These are phyloP conservation scores for Xylaria bambusicola DNA, from an alignment of 495 filamentous ascomycete species.

Conservation along the genomic window DNA sequence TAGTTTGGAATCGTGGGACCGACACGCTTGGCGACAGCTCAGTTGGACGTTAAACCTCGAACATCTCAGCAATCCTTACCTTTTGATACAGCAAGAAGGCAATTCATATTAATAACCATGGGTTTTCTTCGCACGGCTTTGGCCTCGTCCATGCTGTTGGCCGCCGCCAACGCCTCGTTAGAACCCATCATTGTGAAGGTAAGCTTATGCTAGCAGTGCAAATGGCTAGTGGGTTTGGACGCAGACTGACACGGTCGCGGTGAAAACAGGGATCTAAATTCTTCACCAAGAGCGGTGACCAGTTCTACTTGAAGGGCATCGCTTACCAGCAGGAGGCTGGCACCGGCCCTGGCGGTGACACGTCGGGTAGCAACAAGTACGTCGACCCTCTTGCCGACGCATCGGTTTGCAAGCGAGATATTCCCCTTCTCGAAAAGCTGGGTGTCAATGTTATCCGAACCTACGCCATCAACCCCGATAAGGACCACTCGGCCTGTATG, in stretches of 20 bases:
- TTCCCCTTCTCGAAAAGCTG: constrained; percentile 75
- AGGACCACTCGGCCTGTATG: constrained; percentile 86
- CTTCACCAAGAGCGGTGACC: constrained; percentile 63
- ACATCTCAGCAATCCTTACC: neutral
- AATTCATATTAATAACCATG: constrained; percentile 25
- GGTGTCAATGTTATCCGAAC: constrained; percentile 89
- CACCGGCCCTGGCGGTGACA: constrained; percentile 39
- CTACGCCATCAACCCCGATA: constrained; percentile 82
- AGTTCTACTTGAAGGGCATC: constrained; percentile 88
- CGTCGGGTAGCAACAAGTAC: constrained; percentile 44
- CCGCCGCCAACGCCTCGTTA: constrained; percentile 55
- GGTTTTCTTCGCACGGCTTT: constrained; percentile 45
- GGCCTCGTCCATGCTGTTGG: constrained; percentile 45
- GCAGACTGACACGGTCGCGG: neutral
- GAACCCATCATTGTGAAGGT: constrained; percentile 74
- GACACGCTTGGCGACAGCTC: no score
- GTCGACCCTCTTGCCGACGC: constrained; percentile 72
- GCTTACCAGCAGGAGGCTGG: constrained; percentile 75
- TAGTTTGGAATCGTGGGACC: no score
- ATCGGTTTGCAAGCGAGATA: constrained; percentile 72
- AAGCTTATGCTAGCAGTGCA: neutral
- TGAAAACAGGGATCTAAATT: constrained; percentile 58
- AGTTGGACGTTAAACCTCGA: neutral
- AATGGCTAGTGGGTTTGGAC: no score
- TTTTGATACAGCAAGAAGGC: neutral